Percentiles rank a stretch among this genome's conserved stretches.
Conservation (phyloP, 1,284 basidiomycete species). For the Apiotrichum siamense region DNA sequence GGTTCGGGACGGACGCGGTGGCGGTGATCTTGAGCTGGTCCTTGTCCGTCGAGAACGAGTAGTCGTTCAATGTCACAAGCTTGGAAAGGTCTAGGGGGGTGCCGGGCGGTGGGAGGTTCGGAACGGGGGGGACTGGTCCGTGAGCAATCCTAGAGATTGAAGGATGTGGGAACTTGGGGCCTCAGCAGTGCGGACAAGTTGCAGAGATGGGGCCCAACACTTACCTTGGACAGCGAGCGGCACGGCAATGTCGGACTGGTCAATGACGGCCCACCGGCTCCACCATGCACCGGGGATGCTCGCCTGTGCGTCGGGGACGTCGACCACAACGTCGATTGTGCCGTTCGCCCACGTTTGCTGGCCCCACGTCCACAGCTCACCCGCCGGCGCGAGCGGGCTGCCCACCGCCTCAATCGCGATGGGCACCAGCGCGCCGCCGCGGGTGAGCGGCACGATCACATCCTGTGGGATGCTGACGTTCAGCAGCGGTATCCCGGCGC, state of each 20-base stretch:
- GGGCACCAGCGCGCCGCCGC: constrained; percentile 23
- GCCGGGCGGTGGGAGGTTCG: constrained; percentile 38
- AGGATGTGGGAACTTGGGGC: constrained; percentile 1
- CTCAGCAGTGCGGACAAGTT: not conserved
- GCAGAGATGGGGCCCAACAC: constrained; percentile 7
- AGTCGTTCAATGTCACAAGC: constrained; percentile 35
- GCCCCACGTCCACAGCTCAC: constrained; percentile 33
- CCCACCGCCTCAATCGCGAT: constrained; percentile 30
- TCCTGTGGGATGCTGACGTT: constrained; percentile 19
- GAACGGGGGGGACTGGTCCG: constrained; percentile 35
- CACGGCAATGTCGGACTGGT: constrained; percentile 27
- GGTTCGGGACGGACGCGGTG: constrained; percentile 33
- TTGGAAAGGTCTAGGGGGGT: constrained; percentile 33
- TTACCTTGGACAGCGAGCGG: constrained; percentile 32
- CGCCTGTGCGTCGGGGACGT: constrained; percentile 20
- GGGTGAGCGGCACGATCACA: constrained; percentile 27
- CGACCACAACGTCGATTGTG: constrained; percentile 23
- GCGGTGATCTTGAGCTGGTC: constrained; percentile 32
- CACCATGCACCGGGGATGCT: constrained; percentile 25
- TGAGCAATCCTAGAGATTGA: constrained; percentile 8
- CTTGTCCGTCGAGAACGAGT: constrained; percentile 27
- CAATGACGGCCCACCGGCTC: constrained; percentile 18
- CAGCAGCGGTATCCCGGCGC: constrained; percentile 19
- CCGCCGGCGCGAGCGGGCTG: constrained; percentile 30
- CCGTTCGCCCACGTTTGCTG: constrained; percentile 37